Conservation (phyloP, 148 eudicot genomes). For the Fagopyrum tataricum region DNA sequence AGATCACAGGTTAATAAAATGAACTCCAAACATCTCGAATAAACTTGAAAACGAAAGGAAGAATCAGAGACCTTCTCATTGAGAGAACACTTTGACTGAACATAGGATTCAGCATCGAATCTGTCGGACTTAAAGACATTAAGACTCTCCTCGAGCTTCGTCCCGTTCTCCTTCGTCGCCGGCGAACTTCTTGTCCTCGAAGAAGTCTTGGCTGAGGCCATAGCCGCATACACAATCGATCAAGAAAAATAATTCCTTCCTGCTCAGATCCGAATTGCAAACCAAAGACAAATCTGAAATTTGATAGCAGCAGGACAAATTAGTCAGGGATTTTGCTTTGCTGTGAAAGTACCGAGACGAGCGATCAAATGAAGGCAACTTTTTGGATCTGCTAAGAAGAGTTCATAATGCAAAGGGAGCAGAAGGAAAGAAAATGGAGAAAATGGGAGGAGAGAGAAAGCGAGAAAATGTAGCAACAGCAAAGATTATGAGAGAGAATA, state of each 20-base stretch:
- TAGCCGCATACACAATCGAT: slow-evolving; percentile 17
- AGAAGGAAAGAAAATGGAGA: slow-evolving; percentile 5
- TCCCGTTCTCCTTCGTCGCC: slow-evolving; percentile 47
- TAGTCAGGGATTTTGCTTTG: neutral
- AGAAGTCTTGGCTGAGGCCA: slow-evolving; percentile 64
- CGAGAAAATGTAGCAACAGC: slow-evolving; percentile 5
- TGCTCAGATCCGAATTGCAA: slow-evolving; percentile 14
- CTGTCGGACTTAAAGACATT: slow-evolving; percentile 73
- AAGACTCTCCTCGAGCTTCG: slow-evolving; percentile 78
- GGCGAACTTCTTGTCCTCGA: slow-evolving; percentile 61
- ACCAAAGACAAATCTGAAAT: slow-evolving; percentile 7
- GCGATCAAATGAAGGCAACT: neutral
- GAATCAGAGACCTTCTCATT: slow-evolving; percentile 63
- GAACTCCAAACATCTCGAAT: neutral
- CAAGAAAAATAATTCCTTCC: neutral
- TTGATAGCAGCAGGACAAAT: slow-evolving; percentile 2
- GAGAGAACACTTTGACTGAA: slow-evolving; percentile 78
- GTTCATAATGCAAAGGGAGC: neutral
- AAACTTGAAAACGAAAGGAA: neutral
- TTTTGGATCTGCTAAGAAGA: slow-evolving; percentile 14
- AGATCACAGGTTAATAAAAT: neutral
- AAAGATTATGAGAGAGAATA: neutral
- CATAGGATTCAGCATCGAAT: slow-evolving; percentile 70
- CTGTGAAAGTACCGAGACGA: slow-evolving; percentile 11
- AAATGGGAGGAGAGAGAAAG: slow-evolving; percentile 11